Percentiles rank a stretch among this genome's conserved stretches.
phyloP scores from a whole-genome alignment of 805 yeast species.

The Yamadazyma akitaensis region DNA sequence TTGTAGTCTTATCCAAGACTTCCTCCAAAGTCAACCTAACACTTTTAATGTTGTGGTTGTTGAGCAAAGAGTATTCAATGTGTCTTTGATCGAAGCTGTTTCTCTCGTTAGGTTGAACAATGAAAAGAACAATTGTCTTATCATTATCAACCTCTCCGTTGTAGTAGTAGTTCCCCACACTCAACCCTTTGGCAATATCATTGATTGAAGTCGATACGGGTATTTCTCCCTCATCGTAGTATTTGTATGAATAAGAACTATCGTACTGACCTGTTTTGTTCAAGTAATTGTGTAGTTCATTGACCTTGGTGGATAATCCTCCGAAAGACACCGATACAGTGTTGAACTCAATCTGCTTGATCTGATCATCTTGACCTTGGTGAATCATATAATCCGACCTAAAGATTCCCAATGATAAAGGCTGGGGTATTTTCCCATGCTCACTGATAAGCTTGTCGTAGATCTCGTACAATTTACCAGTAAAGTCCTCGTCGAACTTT shows the following conservation, averaged over 20 bases:
- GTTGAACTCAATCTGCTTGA: slow-evolving; percentile 95
- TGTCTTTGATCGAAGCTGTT: slow-evolving; percentile 90
- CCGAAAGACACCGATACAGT: slow-evolving; percentile 96
- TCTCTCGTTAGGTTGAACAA: slow-evolving; percentile 82
- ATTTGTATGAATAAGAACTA: slow-evolving; percentile 34
- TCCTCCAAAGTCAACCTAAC: slow-evolving; percentile 67
- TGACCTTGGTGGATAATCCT: slow-evolving; percentile 79
- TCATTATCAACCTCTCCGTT: slow-evolving; percentile 26
- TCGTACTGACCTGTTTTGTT: slow-evolving; percentile 59
- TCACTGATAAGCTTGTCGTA: slow-evolving; percentile 47
- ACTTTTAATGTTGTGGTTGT: slow-evolving; percentile 54
- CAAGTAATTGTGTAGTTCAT: slow-evolving; percentile 67
- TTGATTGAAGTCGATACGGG: slow-evolving; percentile 67
- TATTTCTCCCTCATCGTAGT: slow-evolving; percentile 46
- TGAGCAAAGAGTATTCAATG: slow-evolving; percentile 67
- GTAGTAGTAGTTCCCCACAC: slow-evolving; percentile 62
- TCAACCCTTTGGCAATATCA: slow-evolving; percentile 65
- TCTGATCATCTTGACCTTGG: slow-evolving; percentile 29
- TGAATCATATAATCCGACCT: slow-evolving; percentile 81
- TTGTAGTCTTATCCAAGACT: slow-evolving; percentile 41
- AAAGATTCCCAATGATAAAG: slow-evolving; percentile 75
- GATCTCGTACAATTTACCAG: slow-evolving; percentile 70
- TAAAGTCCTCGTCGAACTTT: slow-evolving; percentile 66
- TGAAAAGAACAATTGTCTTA: slow-evolving; percentile 61
- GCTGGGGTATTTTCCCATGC: slow-evolving; percentile 48